Evolutionary conservation across 169 alveolate genomes (phyloP).

Genomic region (Cryptosporidium muris): DNA sequence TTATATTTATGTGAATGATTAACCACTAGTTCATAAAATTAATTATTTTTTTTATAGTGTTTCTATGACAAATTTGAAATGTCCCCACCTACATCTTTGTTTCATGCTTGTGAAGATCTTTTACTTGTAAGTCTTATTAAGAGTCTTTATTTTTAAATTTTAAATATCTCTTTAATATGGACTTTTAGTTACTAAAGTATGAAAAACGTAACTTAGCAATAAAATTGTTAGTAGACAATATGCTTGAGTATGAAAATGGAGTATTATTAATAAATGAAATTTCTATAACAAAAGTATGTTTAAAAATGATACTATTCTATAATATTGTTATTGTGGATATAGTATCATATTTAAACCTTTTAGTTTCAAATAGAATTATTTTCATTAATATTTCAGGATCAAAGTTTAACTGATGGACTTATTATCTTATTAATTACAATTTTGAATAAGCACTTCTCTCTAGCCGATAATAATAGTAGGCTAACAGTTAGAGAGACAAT

Average conservation of each 20-base stretch:
- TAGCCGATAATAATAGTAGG: constrained; percentile 27
- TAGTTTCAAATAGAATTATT: not conserved
- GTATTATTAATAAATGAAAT: constrained; percentile 26
- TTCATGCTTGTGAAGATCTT: constrained; percentile 37
- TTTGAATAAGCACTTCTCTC: constrained; percentile 44
- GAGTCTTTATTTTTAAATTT: not conserved
- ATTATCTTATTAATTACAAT: constrained; percentile 19
- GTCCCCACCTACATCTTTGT: constrained; percentile 11
- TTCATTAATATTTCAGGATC: constrained; percentile 3
- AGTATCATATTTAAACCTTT: not conserved
- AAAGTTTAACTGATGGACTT: constrained; percentile 6
- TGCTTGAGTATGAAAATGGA: constrained; percentile 1
- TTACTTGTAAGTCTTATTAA: constrained; percentile 20
- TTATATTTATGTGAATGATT: not conserved
- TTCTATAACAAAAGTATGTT: constrained; percentile 20
- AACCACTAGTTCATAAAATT: not conserved
- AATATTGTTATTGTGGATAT: not conserved
- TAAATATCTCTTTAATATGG: not conserved
- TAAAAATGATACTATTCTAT: not conserved
- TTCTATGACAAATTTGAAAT: constrained; percentile 8
- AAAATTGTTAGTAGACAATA: constrained; percentile 2
- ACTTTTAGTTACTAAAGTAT: constrained; percentile 14
- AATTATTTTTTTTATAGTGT: constrained; percentile 9
- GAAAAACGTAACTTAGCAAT: constrained; percentile 24
- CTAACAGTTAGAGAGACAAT: not conserved